Evolutionary conservation across 2,329 filamentous ascomycete genomes (phyloP).

Genomic region (Coniochaeta sp.): DNA sequence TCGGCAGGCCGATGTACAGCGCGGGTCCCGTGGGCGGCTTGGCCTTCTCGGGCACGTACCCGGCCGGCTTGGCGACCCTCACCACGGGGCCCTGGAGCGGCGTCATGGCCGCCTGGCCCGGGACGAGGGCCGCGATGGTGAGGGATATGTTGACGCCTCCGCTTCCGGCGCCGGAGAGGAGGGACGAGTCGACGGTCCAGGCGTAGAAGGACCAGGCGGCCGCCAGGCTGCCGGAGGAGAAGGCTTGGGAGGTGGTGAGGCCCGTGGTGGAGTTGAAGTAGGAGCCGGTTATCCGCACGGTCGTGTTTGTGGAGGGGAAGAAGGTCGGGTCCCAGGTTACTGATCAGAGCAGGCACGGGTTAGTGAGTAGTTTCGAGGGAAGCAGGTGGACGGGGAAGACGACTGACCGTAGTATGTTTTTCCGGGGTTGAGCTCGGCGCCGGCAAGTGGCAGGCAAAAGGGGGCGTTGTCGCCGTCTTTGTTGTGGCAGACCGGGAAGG

Average conservation of each 20-base stretch:
- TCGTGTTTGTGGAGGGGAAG: conserved; percentile 36
- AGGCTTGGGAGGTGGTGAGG: conserved; percentile 19
- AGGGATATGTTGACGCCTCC: conserved; percentile 39
- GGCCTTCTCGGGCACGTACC: conserved; percentile 21
- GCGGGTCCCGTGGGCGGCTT: conserved; percentile 28
- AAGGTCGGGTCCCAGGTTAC: conserved; percentile 51
- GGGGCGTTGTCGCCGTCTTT: conserved; percentile 37
- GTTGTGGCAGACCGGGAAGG: conserved; percentile 44
- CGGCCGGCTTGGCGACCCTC: conserved; percentile 28
- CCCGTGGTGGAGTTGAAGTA: conserved; percentile 31
- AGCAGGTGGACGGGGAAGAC: no score
- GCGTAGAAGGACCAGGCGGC: conserved; percentile 40
- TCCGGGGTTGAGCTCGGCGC: conserved; percentile 34
- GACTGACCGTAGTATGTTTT: conserved; percentile 43
- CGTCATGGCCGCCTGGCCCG: conserved; percentile 19
- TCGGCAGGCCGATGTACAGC: conserved; percentile 46
- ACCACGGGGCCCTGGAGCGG: conserved; percentile 33
- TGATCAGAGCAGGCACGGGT: conserved; percentile 16
- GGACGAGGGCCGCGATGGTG: conserved; percentile 30
- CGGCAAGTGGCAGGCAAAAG: conserved; percentile 41
- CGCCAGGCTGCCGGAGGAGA: conserved; percentile 25
- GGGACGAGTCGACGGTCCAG: conserved; percentile 29
- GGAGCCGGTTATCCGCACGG: conserved; percentile 26
- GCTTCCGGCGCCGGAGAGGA: conserved; percentile 27
- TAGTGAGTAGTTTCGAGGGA: neutral